Percentiles rank a stretch among this genome's conserved stretches.
Evolutionary conservation across 495 filamentous ascomycete genomes (phyloP).

Genomic region (Entonaema liquescens): DNA sequence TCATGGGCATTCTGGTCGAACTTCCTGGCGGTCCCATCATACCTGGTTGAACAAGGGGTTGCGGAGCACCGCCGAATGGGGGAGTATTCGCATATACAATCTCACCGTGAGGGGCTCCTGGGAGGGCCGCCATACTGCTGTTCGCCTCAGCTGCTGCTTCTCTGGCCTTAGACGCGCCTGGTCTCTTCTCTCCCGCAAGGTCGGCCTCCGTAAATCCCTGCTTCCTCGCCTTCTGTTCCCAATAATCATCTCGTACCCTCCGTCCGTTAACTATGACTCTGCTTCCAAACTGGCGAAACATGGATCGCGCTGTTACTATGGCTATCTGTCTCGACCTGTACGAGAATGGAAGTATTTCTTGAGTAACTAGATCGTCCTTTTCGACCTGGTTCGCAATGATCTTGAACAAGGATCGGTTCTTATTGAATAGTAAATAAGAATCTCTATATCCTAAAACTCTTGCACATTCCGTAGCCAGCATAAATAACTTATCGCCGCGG

Average conservation of each 20-base stretch:
- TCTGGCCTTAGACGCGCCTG: constrained; percentile 86
- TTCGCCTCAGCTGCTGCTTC: constrained; percentile 75
- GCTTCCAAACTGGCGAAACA: constrained; percentile 99
- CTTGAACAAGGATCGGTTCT: constrained; percentile 96
- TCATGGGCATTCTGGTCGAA: constrained; percentile 80
- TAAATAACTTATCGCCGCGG: constrained; percentile 92
- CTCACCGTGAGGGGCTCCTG: constrained; percentile 72
- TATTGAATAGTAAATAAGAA: constrained; percentile 98
- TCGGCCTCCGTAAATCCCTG: constrained; percentile 99
- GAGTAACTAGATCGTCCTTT: constrained; percentile 94
- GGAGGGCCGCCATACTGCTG: constrained; percentile 55
- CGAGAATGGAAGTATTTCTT: constrained; percentile 96
- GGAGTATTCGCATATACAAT: constrained; percentile 85
- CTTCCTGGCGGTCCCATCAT: constrained; percentile 70
- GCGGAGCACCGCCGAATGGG: constrained; percentile 66
- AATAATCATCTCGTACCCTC: constrained; percentile 96
- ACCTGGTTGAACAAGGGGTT: constrained; percentile 74
- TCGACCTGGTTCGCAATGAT: constrained; percentile 97
- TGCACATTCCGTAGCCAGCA: constrained; percentile 98
- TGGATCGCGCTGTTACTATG: constrained; percentile 97
- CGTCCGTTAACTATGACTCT: constrained; percentile 88
- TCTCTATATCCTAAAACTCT: constrained; percentile 94
- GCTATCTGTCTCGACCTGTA: constrained; percentile 98
- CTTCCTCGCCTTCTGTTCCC: constrained; percentile 95
- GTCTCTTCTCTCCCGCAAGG: constrained; percentile 93